Percentiles rank a stretch among this genome's conserved stretches.
phyloP scores from a whole-genome alignment of 352 stramenopile species.

The Thraustotheca clavata region DNA sequence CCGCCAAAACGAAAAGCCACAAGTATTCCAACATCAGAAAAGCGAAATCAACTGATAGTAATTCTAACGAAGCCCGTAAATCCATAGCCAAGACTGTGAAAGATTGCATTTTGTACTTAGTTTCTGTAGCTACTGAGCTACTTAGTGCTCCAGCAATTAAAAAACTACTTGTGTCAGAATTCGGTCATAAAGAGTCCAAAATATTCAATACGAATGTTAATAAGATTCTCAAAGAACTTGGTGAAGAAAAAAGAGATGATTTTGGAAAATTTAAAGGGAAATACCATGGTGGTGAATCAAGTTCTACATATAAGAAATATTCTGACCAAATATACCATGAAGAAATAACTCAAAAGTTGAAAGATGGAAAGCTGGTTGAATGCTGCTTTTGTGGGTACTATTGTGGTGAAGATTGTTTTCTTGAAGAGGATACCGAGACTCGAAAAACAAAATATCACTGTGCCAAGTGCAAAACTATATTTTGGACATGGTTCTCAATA shows the following conservation, averaged over 20 bases:
- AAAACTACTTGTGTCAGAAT: conserved; percentile 6
- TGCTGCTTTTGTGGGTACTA: conserved; percentile 11
- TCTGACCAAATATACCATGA: too few relatives aligned
- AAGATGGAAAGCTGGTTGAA: not conserved
- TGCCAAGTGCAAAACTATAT: conserved; percentile 3
- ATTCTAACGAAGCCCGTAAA: not conserved
- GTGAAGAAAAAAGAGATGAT: not conserved
- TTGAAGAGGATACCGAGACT: conserved; percentile 13
- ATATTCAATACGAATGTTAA: not conserved
- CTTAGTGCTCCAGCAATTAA: not conserved
- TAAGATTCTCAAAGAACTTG: conserved; percentile 1
- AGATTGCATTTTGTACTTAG: conserved; percentile 8
- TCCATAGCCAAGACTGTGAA: conserved; percentile 13
- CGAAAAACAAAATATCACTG: conserved; percentile 1
- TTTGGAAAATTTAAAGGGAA: conserved; percentile 6
- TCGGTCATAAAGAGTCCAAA: not conserved
- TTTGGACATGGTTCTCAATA: conserved; percentile 20
- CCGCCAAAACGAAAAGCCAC: not conserved
- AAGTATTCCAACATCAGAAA: not conserved
- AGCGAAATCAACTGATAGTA: not conserved
- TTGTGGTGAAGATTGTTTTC: not conserved
- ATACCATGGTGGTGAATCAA: conserved; percentile 6
- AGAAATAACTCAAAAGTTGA: not conserved
- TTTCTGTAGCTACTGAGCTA: not conserved
- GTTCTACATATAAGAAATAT: too few relatives aligned